A percentile compares a stretch with the other conserved stretches of the same genome.
phyloP scores from a whole-genome alignment of 495 filamentous ascomycete species.

The Melanomma pulvis-pyrius region DNA sequence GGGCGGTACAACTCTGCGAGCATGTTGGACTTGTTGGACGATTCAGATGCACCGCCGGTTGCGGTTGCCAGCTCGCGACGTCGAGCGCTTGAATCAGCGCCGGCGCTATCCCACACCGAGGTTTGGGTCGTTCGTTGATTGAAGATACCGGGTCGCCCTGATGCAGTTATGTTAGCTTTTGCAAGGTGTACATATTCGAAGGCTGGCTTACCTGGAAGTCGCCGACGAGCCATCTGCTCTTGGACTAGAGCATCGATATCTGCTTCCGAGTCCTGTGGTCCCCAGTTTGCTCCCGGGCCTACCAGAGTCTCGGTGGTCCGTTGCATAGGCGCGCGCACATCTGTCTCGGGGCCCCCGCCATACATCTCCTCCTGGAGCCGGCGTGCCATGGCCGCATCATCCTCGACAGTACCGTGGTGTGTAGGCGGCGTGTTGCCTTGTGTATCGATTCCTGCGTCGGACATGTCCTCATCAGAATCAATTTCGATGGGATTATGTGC shows the following conservation, averaged over 20 bases:
- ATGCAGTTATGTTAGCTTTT: not conserved
- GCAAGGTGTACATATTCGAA: not conserved
- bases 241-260: slow-evolving; percentile 65
- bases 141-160: slow-evolving; percentile 73
- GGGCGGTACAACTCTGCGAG: slow-evolving; percentile 91
- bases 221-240: slow-evolving; percentile 65
- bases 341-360: slow-evolving; percentile 54
- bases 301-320: slow-evolving; percentile 90
- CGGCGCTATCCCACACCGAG: slow-evolving; percentile 74
- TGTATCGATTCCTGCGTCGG: slow-evolving; percentile 29
- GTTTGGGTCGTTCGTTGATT: slow-evolving; percentile 67
- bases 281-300: slow-evolving; percentile 63
- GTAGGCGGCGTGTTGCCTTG: slow-evolving; percentile 12
- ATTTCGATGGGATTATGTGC: slow-evolving; percentile 69
- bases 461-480: slow-evolving; percentile 62
- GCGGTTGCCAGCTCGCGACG: slow-evolving; percentile 61
- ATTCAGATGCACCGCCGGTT: slow-evolving; percentile 73
- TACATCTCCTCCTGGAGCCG: slow-evolving; percentile 92
- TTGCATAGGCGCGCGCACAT: slow-evolving; percentile 88
- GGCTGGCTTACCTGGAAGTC: slow-evolving; percentile 11
- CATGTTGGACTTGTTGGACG: slow-evolving; percentile 68
- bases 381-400: slow-evolving; percentile 91
- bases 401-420: slow-evolving; percentile 53
- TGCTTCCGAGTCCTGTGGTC: slow-evolving; percentile 52
- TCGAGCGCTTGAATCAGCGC: slow-evolving; percentile 46